A percentile compares a stretch with the other conserved stretches of the same genome.
These are phyloP conservation scores for Syncephalastrum contaminatum DNA, from an alignment of 371 early-diverging fungal species.

Conservation along the genomic window DNA sequence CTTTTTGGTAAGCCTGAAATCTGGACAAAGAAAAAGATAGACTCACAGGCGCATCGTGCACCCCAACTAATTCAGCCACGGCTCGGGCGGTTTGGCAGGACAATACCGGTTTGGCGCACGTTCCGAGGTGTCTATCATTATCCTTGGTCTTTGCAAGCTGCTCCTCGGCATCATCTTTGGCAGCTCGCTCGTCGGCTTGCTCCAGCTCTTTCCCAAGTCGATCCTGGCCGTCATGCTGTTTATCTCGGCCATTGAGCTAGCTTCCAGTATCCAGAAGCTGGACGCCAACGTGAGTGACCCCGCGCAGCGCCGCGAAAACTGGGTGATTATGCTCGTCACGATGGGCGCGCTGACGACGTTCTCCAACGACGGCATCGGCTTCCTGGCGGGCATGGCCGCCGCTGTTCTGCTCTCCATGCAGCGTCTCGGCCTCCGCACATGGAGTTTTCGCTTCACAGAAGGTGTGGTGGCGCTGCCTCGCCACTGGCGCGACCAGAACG, in stretches of 20 bases:
- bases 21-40: neutral
- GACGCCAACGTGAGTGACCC: slow-evolving; percentile 41
- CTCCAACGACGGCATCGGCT: slow-evolving; percentile 83
- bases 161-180: slow-evolving; percentile 80
- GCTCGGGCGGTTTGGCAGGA: slow-evolving; percentile 89
- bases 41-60: neutral
- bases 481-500: slow-evolving; percentile 23
- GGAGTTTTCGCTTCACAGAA: slow-evolving; percentile 11
- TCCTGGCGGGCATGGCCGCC: slow-evolving; percentile 62
- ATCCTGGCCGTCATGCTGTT: slow-evolving; percentile 87
- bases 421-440: slow-evolving; percentile 30
- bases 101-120: slow-evolving; percentile 94
- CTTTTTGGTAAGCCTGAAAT: slow-evolving; percentile 59
- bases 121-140: slow-evolving; percentile 73
- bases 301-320: slow-evolving; percentile 56
- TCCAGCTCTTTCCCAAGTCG: slow-evolving; percentile 71
- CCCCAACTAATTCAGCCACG: slow-evolving; percentile 40
- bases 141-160: slow-evolving; percentile 77
- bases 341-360: slow-evolving; percentile 72
- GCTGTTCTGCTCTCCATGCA: slow-evolving; percentile 46
- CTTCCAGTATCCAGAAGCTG: slow-evolving; percentile 63
- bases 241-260: slow-evolving; percentile 78
- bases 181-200: slow-evolving; percentile 68
- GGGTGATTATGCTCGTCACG: slow-evolving; percentile 66
- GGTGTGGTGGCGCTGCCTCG: slow-evolving; percentile 15